A percentile compares a stretch with the other conserved stretches of the same genome.
Conservation (phyloP, 768 basidiomycete genomes). For the Russula vinacea region DNA sequence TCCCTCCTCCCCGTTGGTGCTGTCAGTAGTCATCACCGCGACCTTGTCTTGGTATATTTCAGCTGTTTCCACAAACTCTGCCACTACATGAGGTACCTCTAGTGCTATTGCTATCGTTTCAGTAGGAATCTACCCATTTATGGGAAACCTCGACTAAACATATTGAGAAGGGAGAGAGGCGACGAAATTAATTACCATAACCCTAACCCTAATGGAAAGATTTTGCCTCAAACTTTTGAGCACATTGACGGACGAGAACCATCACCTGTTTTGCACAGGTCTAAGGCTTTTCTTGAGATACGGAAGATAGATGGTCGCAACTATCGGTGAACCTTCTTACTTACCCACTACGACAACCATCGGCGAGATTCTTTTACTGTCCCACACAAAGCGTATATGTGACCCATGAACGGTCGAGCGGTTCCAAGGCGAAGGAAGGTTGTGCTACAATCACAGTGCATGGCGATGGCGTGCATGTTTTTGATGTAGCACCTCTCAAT, state of each 20-base stretch:
- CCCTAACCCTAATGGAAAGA: conserved; percentile 2
- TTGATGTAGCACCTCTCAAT: conserved; percentile 53
- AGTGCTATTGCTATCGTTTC: too few species aligned
- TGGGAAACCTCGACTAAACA: too few species aligned
- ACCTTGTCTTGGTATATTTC: too few species aligned
- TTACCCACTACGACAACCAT: conserved; percentile 25
- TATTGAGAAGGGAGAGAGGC: too few species aligned
- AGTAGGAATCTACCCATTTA: too few species aligned
- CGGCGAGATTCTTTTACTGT: not conserved
- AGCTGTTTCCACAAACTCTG: too few species aligned
- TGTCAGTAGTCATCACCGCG: too few species aligned
- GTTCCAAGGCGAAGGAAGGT: conserved; percentile 42
- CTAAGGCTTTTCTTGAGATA: too few species aligned
- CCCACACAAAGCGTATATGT: conserved; percentile 35
- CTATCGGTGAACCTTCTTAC: conserved; percentile 26
- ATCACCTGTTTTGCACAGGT: too few species aligned
- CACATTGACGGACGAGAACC: too few species aligned
- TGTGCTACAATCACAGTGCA: conserved; percentile 67
- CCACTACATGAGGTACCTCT: too few species aligned
- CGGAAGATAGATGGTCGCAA: conserved; percentile 18
- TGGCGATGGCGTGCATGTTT: conserved; percentile 69
- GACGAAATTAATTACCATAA: not conserved
- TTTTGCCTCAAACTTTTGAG: not conserved
- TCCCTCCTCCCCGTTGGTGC: too few species aligned
- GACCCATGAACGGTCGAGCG: conserved; percentile 37